These are phyloP conservation scores for Aspergillus arachidicola DNA, from an alignment of 2,329 filamentous ascomycete species.

Conservation along the genomic window DNA sequence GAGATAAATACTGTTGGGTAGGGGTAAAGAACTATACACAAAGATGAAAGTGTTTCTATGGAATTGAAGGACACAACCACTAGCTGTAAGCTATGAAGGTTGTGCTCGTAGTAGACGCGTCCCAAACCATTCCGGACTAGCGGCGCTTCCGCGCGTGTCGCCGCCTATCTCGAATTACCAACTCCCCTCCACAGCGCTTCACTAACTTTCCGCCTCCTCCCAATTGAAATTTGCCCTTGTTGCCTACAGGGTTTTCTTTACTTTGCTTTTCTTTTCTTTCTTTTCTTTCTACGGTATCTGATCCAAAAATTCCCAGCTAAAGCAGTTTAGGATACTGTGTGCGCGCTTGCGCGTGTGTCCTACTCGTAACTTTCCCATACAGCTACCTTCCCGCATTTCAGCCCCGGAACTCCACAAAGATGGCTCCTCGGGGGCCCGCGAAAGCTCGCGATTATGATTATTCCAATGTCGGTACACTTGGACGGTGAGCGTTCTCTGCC, in stretches of 20 bases:
- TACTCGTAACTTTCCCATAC: not conserved
- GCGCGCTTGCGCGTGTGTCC: not conserved
- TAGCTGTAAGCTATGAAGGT: not conserved
- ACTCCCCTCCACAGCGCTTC: slow-evolving; percentile 24
- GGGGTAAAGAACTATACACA: not conserved
- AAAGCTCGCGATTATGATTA: slow-evolving; percentile 52
- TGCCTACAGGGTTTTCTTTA: not conserved
- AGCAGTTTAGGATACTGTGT: not conserved
- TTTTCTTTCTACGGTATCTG: not conserved
- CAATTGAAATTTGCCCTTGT: not conserved
- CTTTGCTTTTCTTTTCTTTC: not conserved
- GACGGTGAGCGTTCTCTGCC: slow-evolving; percentile 41
- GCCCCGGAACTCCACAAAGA: slow-evolving; percentile 26
- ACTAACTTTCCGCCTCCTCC: slow-evolving; percentile 3
- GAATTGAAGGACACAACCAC: not conserved
- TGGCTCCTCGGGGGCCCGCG: slow-evolving; percentile 42
- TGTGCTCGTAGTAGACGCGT: slow-evolving; percentile 30
- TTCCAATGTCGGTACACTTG: slow-evolving; percentile 50
- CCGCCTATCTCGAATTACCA: slow-evolving; percentile 24
- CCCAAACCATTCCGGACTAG: slow-evolving; percentile 38
- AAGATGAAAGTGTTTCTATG: not conserved
- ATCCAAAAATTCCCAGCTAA: not conserved
- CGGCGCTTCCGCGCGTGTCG: slow-evolving; percentile 27
- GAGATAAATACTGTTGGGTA: not conserved
- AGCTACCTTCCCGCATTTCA: slow-evolving; percentile 10